These are phyloP conservation scores for Panicum hallii DNA, from an alignment of 202 grass and related monocot species.

Conservation along the genomic window DNA sequence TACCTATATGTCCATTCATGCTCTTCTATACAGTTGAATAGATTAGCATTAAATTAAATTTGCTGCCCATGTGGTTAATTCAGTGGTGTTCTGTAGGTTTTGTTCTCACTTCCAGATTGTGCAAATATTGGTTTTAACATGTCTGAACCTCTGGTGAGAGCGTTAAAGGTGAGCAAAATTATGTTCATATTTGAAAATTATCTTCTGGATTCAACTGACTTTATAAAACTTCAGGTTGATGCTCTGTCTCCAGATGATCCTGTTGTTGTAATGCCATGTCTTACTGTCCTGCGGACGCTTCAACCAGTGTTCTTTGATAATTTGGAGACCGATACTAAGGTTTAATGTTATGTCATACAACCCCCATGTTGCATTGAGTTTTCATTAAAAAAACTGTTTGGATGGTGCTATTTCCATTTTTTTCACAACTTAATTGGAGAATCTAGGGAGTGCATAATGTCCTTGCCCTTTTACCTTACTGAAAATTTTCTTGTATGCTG, in stretches of 20 bases:
- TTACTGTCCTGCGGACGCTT: slow-evolving; percentile 67
- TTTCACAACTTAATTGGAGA: background rate
- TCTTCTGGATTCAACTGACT: slow-evolving; percentile 34
- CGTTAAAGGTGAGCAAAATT: slow-evolving; percentile 71
- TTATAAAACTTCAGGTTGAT: slow-evolving; percentile 65
- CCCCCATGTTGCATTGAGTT: background rate
- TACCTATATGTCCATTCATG: background rate
- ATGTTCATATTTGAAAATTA: slow-evolving; percentile 39
- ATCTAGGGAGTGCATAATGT: background rate
- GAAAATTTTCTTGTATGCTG: background rate
- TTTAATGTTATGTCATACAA: slow-evolving; percentile 37
- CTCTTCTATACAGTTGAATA: background rate
- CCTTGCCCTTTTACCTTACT: background rate
- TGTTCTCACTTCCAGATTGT: slow-evolving; percentile 47
- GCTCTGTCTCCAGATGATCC: slow-evolving; percentile 57
- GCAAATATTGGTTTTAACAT: slow-evolving; percentile 54
- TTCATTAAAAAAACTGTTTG: slow-evolving; percentile 1
- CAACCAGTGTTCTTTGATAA: slow-evolving; percentile 67
- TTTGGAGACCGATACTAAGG: slow-evolving; percentile 74
- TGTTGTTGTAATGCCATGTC: slow-evolving; percentile 63
- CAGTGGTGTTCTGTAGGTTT: slow-evolving; percentile 57
- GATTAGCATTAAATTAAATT: slow-evolving; percentile 12
- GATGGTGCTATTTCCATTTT: slow-evolving; percentile 14
- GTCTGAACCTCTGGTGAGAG: slow-evolving; percentile 52
- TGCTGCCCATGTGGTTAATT: slow-evolving; percentile 35